phyloP scores from a whole-genome alignment of 2,329 filamentous ascomycete genomes.

The Fusarium equiseti region DNA sequence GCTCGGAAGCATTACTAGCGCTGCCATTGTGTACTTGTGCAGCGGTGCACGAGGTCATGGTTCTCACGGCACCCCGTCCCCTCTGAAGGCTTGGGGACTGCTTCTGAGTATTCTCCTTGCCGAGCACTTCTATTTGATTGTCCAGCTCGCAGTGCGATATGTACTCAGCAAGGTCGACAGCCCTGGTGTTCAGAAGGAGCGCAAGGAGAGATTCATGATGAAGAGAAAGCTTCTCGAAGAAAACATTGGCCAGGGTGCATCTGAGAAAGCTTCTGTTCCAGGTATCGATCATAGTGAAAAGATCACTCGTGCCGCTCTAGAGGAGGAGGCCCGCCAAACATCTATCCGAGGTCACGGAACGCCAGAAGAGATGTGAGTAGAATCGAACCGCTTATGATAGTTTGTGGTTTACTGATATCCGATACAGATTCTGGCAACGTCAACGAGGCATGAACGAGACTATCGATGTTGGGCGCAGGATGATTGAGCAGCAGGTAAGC shows the following conservation, averaged over 20 bases:
- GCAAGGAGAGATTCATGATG: slow-evolving; percentile 82
- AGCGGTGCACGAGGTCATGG: slow-evolving; percentile 72
- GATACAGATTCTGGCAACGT: slow-evolving; percentile 69
- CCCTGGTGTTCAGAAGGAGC: slow-evolving; percentile 86
- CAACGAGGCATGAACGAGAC: slow-evolving; percentile 70
- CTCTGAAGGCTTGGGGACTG: slow-evolving; percentile 83
- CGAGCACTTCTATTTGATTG: slow-evolving; percentile 89
- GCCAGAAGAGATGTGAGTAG: slow-evolving; percentile 63
- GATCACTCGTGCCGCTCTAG: slow-evolving; percentile 73
- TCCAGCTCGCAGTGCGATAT: slow-evolving; percentile 77
- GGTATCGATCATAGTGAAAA: slow-evolving; percentile 67
- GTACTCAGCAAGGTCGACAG: slow-evolving; percentile 85
- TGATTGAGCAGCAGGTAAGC: slow-evolving; percentile 63
- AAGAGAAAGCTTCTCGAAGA: slow-evolving; percentile 84
- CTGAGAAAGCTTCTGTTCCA: slow-evolving; percentile 61
- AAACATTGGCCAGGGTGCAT: slow-evolving; percentile 70
- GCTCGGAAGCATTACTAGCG: slow-evolving; percentile 89
- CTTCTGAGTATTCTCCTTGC: slow-evolving; percentile 85
- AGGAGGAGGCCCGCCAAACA: slow-evolving; percentile 70
- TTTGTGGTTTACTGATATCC: slow-evolving; percentile 35
- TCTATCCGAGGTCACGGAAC: slow-evolving; percentile 63
- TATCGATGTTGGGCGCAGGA: slow-evolving; percentile 65
- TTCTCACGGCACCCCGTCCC: slow-evolving; percentile 73
- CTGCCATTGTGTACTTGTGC: slow-evolving; percentile 92
- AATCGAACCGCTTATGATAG: not conserved